Evolutionary conservation across 805 yeast genomes (phyloP), one percentile per base, ranked within the genome.

Genomic region (Ogataea methylovora): DNA sequence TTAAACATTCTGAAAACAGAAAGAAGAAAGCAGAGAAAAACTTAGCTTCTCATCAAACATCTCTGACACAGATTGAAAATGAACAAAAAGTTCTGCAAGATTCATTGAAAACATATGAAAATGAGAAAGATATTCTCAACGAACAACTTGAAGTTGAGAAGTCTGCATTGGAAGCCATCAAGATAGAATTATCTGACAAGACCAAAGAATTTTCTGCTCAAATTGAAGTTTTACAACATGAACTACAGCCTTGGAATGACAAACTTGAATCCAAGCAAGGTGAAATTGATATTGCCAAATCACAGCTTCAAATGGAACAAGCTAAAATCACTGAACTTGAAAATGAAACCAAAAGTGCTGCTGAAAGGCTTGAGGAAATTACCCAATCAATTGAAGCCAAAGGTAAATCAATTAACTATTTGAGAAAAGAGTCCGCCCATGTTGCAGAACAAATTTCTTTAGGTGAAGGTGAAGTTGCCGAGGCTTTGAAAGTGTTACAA

Each of bases 191-290:
- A 30, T 76, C 85, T 8, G 79, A 75, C 30, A 84, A 85, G 51
- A 90, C 97, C 0, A 68, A 76, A 9, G 76, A 61, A 2, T 68
- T 81, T 36, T 73, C 88, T 1, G 69, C 67, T 8, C 71, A 83
- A 47, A 81, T 88, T 33, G 82, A 75, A 43, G 46, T 49, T 11
- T 58, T 77, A 26, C 88, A 84, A 51, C 67, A 65, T 7, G 67
- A 79, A 39, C 59, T 86, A 6, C 88, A 84, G 44, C 98, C 97
- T 0, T 86, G 94, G 88, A 76, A 75, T 39, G 79, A 71, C 19
- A 70, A 76, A 42, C 60, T 87, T 21, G 77, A 72, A 39, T 69
- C 71, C 12, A 77, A 79, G 37, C 76, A 76, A 36, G 71, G 82
- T 11, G 76, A 76, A 30, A 69, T 82, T 7, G 71, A 77, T 33